Conservation (phyloP, 768 basidiomycete genomes). For the Calvatia gigantea region DNA sequence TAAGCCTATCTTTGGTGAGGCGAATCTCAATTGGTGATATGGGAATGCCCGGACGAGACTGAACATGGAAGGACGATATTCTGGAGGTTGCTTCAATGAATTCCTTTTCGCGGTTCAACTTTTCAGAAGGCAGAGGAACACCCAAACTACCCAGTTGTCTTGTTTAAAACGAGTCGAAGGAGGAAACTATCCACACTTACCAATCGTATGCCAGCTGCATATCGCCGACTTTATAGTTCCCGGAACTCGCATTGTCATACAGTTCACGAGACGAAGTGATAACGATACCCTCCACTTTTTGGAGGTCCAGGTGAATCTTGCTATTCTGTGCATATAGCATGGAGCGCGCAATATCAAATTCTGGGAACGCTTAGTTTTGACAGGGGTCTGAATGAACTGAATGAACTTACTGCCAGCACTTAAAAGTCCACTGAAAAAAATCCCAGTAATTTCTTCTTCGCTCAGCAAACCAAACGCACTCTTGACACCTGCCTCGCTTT, state of each 20-base stretch:
- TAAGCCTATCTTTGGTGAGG: constrained; percentile 83
- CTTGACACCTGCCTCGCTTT: constrained; percentile 56
- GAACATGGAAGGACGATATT: constrained; percentile 87
- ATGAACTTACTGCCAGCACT: constrained; percentile 78
- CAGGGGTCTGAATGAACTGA: neutral
- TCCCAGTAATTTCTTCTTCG: constrained; percentile 66
- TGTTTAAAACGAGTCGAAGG: neutral
- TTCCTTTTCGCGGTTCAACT: constrained; percentile 67
- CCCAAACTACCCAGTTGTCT: constrained; percentile 52
- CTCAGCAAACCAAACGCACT: constrained; percentile 81
- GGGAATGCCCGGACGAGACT: constrained; percentile 67
- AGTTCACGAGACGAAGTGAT: constrained; percentile 81
- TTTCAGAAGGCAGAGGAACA: constrained; percentile 64
- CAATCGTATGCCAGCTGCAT: constrained; percentile 98
- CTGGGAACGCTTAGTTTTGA: constrained; percentile 30
- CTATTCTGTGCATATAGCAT: constrained; percentile 48
- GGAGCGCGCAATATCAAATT: constrained; percentile 62
- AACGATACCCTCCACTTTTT: constrained; percentile 72
- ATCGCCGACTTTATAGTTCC: constrained; percentile 89
- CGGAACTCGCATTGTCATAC: constrained; percentile 91
- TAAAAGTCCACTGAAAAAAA: constrained; percentile 84
- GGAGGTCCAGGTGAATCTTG: constrained; percentile 45
- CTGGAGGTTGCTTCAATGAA: constrained; percentile 98
- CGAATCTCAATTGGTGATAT: constrained; percentile 93
- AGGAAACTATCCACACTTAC: constrained; percentile 38